phyloP scores from a whole-genome alignment of 768 basidiomycete genomes.

The Mrakia hoshinonis region DNA sequence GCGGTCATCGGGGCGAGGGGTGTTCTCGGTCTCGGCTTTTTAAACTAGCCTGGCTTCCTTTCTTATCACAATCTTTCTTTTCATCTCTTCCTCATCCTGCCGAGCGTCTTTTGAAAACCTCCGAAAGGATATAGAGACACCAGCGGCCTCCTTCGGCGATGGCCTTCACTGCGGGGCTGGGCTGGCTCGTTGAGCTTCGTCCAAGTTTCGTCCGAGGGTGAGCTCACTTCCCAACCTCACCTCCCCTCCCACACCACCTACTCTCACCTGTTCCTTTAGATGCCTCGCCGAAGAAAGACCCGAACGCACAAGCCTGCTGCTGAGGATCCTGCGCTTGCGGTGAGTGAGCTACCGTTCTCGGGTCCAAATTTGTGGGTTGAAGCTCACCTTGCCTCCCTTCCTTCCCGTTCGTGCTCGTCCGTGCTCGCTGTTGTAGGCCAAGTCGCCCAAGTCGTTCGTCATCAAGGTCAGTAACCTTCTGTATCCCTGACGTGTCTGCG shows the following conservation, averaged over 20 bases:
- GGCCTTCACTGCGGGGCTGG: too few species aligned
- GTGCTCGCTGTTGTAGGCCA: conserved; percentile 17
- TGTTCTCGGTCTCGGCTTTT: too few species aligned
- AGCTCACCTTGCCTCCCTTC: conserved; percentile 1
- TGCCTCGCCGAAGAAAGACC: conserved; percentile 9
- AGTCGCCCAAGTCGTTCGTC: conserved; percentile 79
- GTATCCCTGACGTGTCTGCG: neutral
- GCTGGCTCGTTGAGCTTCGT: too few species aligned
- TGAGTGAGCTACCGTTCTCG: neutral
- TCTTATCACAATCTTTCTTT: too few species aligned
- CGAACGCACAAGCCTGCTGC: conserved; percentile 13
- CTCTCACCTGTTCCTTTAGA: neutral
- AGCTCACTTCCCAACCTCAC: neutral
- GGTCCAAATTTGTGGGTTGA: conserved; percentile 1
- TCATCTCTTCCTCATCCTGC: too few species aligned
- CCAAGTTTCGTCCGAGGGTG: neutral
- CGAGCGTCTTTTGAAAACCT: too few species aligned
- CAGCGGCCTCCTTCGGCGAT: too few species aligned
- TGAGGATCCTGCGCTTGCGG: conserved; percentile 2
- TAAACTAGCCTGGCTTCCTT: too few species aligned
- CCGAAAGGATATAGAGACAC: too few species aligned
- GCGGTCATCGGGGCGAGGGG: too few species aligned
- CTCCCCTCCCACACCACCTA: neutral
- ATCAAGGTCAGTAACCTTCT: conserved; percentile 51
- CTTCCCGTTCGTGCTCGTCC: neutral